Conservation (phyloP, 768 basidiomycete species). For the Lactifluus volemus region DNA sequence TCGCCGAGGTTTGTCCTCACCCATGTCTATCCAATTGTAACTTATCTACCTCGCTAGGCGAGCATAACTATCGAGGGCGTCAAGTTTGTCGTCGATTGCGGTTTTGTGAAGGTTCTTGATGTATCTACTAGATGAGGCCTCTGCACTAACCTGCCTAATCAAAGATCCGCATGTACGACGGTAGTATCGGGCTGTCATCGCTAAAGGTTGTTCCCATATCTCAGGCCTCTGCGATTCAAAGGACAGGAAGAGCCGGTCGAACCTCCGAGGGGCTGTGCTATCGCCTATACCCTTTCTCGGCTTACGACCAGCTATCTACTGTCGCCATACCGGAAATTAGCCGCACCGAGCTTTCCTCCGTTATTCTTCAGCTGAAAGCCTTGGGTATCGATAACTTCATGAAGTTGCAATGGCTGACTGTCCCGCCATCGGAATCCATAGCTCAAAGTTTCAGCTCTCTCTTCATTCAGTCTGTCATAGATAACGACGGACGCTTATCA, state of each 20-base stretch:
- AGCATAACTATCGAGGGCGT: constrained; percentile 96
- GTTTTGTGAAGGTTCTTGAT: constrained; percentile 78
- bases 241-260: constrained; percentile 91
- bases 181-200: constrained; percentile 75
- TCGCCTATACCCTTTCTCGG: constrained; percentile 69
- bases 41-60: constrained; percentile 41
- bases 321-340: constrained; percentile 86
- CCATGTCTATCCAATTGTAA: not conserved
- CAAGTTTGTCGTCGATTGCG: constrained; percentile 87
- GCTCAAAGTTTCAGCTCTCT: constrained; percentile 81
- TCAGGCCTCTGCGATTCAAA: constrained; percentile 81
- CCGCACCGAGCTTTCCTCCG: constrained; percentile 83
- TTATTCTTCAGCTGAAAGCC: constrained; percentile 89
- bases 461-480: constrained; percentile 73
- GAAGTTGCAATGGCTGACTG: constrained; percentile 92
- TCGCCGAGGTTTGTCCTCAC: constrained; percentile 63
- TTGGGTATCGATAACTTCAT: constrained; percentile 92
- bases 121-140: not conserved
- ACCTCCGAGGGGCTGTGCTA: constrained; percentile 91
- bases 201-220: constrained; percentile 80
- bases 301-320: constrained; percentile 49
- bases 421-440: constrained; percentile 80
- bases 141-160: not conserved
- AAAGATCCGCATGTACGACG: constrained; percentile 87
- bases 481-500: constrained; percentile 70